Percentiles rank a stretch among this genome's conserved stretches.
phyloP scores from a whole-genome alignment of 345 rosid genomes.

The Aquilaria yunnanensis region DNA sequence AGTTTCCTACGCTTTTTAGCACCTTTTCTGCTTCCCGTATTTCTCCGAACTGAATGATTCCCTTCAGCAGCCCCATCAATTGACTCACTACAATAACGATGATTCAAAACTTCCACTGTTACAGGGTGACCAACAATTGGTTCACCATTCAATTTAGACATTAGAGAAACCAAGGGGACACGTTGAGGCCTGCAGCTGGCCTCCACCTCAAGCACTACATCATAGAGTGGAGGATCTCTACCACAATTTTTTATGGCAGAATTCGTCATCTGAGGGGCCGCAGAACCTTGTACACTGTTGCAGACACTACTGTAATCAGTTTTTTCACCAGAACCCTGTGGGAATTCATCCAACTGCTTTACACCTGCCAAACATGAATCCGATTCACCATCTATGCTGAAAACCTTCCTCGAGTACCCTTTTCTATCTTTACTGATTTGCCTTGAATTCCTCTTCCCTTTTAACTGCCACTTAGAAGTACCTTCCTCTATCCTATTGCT shows the following conservation, averaged over 20 bases:
- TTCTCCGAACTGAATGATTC: slow-evolving; percentile 19
- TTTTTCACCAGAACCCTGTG: slow-evolving; percentile 28
- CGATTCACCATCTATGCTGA: slow-evolving; percentile 38
- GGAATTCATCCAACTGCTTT: slow-evolving; percentile 29
- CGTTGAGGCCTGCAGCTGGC: slow-evolving; percentile 53
- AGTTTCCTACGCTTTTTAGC: slow-evolving; percentile 25
- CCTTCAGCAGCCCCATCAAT: slow-evolving; percentile 18
- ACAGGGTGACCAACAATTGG: slow-evolving; percentile 89
- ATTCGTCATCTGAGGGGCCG: slow-evolving; percentile 32
- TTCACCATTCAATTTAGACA: slow-evolving; percentile 75
- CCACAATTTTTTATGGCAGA: slow-evolving; percentile 29
- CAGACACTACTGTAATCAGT: slow-evolving; percentile 23
- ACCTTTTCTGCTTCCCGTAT: slow-evolving; percentile 25
- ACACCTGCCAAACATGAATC: slow-evolving; percentile 23
- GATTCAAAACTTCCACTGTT: slow-evolving; percentile 43
- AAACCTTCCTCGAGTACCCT: slow-evolving; percentile 42
- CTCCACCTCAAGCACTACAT: slow-evolving; percentile 74
- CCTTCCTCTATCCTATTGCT: slow-evolving; percentile 55
- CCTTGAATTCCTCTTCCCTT: slow-evolving; percentile 94
- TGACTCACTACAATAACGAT: slow-evolving; percentile 26
- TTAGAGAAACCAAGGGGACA: slow-evolving; percentile 87
- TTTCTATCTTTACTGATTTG: slow-evolving; percentile 59
- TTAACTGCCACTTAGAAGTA: slow-evolving; percentile 83
- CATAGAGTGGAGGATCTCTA: slow-evolving; percentile 39
- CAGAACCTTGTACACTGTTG: slow-evolving; percentile 24